Conservation (phyloP, 2,329 filamentous ascomycete genomes). For the Ceratocystis destructans region DNA sequence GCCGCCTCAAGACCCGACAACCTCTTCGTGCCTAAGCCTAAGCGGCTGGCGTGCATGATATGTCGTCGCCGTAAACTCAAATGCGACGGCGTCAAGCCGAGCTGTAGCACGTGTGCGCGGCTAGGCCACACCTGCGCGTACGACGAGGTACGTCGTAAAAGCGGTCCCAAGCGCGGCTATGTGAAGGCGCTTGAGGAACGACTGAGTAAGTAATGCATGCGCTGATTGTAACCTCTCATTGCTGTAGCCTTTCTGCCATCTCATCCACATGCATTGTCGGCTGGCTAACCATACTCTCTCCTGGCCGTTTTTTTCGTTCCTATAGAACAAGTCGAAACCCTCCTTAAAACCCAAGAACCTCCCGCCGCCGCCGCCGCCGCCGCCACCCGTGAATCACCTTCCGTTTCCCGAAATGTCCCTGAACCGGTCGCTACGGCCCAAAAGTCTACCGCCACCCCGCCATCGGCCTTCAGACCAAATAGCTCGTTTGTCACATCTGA, state of each 20-base stretch:
- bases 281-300: not conserved
- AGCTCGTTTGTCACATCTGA: not conserved
- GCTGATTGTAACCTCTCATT: not conserved
- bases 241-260: not conserved
- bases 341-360: constrained; percentile 67
- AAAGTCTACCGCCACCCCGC: not conserved
- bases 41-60: constrained; percentile 87
- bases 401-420: not conserved
- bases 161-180: constrained; percentile 85
- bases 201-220: constrained; percentile 50
- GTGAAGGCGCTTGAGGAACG: constrained; percentile 88
- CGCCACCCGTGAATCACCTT: not conserved
- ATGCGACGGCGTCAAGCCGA: constrained; percentile 73
- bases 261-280: not conserved
- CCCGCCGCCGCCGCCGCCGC: constrained; percentile 21
- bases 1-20: constrained; percentile 38
- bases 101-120: constrained; percentile 78
- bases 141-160: constrained; percentile 86
- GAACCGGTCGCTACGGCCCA: constrained; percentile 8
- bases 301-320: not conserved
- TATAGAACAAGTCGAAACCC: constrained; percentile 78
- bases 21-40: constrained; percentile 57
- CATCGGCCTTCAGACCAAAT: constrained; percentile 4
- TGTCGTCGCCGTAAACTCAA: constrained; percentile 85
- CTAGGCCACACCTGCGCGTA: constrained; percentile 78